These are phyloP conservation scores for Ascochyta pisi DNA, from an alignment of 2,329 filamentous ascomycete genomes.

Conservation along the genomic window DNA sequence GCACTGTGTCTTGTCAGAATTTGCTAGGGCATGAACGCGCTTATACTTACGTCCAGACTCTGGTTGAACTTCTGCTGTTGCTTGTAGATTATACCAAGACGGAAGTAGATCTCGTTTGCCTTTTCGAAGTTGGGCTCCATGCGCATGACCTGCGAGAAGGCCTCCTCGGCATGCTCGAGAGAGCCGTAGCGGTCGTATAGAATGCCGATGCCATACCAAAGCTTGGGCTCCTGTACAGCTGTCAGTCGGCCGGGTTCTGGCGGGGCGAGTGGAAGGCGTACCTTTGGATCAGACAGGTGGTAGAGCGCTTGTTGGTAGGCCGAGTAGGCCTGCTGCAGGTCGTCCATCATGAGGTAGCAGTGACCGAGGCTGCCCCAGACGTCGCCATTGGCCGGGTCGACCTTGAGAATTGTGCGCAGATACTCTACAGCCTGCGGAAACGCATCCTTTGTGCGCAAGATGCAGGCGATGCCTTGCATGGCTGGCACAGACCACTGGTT, in stretches of 20 bases:
- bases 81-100: slow-evolving; percentile 99
- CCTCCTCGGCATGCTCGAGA: slow-evolving; percentile 95
- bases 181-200: slow-evolving; percentile 96
- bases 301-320: slow-evolving; percentile 96
- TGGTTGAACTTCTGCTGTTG: slow-evolving; percentile 93
- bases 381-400: slow-evolving; percentile 89
- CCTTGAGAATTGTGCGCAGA: slow-evolving; percentile 85
- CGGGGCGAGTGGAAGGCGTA: slow-evolving; percentile 46
- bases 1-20: slow-evolving; percentile 67
- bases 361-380: slow-evolving; percentile 98
- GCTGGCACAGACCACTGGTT: slow-evolving; percentile 89
- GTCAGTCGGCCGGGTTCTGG: slow-evolving; percentile 7
- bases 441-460: slow-evolving; percentile 88
- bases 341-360: slow-evolving; percentile 98
- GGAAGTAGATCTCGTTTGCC: slow-evolving; percentile 98
- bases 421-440: slow-evolving; percentile 95
- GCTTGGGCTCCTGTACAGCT: slow-evolving; percentile 77
- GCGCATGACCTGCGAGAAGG: slow-evolving; percentile 97
- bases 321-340: slow-evolving; percentile 93
- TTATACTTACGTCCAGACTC: slow-evolving; percentile 77
- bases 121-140: slow-evolving; percentile 99
- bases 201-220: slow-evolving; percentile 99
- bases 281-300: slow-evolving; percentile 91
- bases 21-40: background rate
- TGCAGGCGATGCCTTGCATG: slow-evolving; percentile 92